phyloP scores from a whole-genome alignment of 1,284 basidiomycete species.

The Lignosus rhinocerotis region DNA sequence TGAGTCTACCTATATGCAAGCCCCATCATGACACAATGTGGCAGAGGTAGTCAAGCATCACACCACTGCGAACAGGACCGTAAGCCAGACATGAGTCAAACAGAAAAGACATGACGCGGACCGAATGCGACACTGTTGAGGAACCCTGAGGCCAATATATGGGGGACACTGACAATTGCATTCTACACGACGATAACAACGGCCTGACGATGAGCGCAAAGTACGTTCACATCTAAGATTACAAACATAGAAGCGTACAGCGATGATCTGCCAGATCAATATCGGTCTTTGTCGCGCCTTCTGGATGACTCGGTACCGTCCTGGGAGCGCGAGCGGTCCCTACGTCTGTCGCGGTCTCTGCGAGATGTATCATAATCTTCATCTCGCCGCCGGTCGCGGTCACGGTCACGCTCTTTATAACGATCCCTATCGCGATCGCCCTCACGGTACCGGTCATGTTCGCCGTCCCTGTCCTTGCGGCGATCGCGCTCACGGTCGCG shows the following conservation, averaged over 20 bases:
- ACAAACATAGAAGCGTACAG: not conserved
- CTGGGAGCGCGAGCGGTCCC: conserved; percentile 10
- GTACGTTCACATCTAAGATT: not conserved
- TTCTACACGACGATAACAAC: no score
- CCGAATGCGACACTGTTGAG: no score
- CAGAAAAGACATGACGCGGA: no score
- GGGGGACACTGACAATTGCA: not conserved
- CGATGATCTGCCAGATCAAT: not conserved
- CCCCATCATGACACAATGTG: no score
- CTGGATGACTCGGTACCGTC: conserved; percentile 21
- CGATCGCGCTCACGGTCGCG: conserved; percentile 29
- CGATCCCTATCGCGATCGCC: conserved; percentile 23
- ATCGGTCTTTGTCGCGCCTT: conserved; percentile 15
- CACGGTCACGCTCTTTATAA: conserved; percentile 16
- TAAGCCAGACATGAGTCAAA: no score
- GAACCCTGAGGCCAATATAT: no score
- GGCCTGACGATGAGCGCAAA: not conserved
- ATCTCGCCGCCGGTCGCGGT: conserved; percentile 16
- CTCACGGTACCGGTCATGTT: conserved; percentile 30
- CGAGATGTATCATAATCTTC: conserved; percentile 8
- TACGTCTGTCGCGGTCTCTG: conserved; percentile 4
- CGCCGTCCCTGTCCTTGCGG: conserved; percentile 32
- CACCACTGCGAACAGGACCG: no score
- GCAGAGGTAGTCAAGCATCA: no score
- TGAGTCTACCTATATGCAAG: no score